Conservation (phyloP, 805 yeast species). For the Wickerhamiella bombiphila region DNA sequence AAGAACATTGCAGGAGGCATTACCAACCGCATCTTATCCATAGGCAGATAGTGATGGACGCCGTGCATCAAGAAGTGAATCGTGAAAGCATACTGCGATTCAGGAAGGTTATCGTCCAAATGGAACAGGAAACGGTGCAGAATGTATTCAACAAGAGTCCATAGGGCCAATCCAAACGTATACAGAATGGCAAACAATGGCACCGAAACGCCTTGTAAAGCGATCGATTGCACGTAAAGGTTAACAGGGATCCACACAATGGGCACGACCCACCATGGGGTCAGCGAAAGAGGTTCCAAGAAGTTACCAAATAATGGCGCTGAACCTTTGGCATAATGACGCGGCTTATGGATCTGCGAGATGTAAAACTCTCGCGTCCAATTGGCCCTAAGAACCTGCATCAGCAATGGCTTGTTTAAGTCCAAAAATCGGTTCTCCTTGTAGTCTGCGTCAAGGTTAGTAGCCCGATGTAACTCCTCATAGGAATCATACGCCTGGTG, state of each 20-base stretch:
- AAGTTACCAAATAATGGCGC: constrained; percentile 93
- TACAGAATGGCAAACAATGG: constrained; percentile 32
- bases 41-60: constrained; percentile 91
- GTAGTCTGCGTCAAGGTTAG: constrained; percentile 61
- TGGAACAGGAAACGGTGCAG: constrained; percentile 90
- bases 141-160: constrained; percentile 85
- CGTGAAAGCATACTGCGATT: constrained; percentile 56
- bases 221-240: constrained; percentile 43
- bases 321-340: constrained; percentile 94
- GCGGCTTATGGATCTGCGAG: constrained; percentile 94
- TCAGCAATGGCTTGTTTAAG: constrained; percentile 60
- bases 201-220: constrained; percentile 34
- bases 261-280: constrained; percentile 94
- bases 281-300: constrained; percentile 76
- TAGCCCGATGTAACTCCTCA: constrained; percentile 46
- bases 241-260: constrained; percentile 75
- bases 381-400: constrained; percentile 62
- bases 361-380: constrained; percentile 82
- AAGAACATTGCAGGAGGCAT: constrained; percentile 88
- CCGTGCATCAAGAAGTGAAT: constrained; percentile 89
- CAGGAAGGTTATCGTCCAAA: constrained; percentile 75
- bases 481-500: constrained; percentile 35
- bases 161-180: constrained; percentile 68
- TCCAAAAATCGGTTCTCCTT: constrained; percentile 76
- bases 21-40: constrained; percentile 86